phyloP scores from a whole-genome alignment of 805 yeast genomes.

The Myxozyma udenii region DNA sequence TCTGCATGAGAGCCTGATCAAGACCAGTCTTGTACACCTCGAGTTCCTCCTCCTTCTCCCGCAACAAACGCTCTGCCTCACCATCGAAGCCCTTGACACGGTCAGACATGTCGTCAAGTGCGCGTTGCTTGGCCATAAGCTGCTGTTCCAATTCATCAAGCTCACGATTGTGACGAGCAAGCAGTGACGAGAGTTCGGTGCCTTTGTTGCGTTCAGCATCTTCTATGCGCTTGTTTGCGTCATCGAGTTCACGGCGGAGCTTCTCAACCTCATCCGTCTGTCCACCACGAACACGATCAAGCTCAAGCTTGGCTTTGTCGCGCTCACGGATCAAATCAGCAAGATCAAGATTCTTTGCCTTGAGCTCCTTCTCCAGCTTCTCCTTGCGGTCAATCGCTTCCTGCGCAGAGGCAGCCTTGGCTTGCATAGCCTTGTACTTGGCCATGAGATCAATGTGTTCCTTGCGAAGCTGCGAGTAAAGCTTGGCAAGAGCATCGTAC shows the following conservation, averaged over 20 bases:
- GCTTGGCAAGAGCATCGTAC: slow-evolving; percentile 83
- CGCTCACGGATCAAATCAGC: slow-evolving; percentile 88
- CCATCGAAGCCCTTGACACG: slow-evolving; percentile 34
- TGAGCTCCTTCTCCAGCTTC: slow-evolving; percentile 74
- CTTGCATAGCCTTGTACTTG: slow-evolving; percentile 46
- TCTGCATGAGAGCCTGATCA: slow-evolving; percentile 64
- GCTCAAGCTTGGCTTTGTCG: slow-evolving; percentile 79
- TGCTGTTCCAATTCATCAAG: slow-evolving; percentile 50
- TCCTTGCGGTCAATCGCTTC: slow-evolving; percentile 84
- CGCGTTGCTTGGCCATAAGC: slow-evolving; percentile 37
- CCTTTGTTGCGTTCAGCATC: slow-evolving; percentile 62
- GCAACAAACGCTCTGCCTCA: slow-evolving; percentile 47
- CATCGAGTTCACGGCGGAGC: slow-evolving; percentile 61
- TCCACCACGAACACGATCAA: slow-evolving; percentile 59
- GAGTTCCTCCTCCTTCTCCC: slow-evolving; percentile 71
- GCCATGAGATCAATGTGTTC: slow-evolving; percentile 79
- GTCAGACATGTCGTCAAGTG: slow-evolving; percentile 35
- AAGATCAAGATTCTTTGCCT: slow-evolving; percentile 76
- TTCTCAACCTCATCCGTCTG: slow-evolving; percentile 64
- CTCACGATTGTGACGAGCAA: slow-evolving; percentile 63
- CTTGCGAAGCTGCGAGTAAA: slow-evolving; percentile 86
- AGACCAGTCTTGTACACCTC: slow-evolving; percentile 67
- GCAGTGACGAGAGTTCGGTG: slow-evolving; percentile 56
- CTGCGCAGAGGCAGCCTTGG: slow-evolving; percentile 84
- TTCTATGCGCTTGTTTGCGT: slow-evolving; percentile 55